Evolutionary conservation across 2,329 filamentous ascomycete species (phyloP).

Genomic region (Graphilbum fragrans): DNA sequence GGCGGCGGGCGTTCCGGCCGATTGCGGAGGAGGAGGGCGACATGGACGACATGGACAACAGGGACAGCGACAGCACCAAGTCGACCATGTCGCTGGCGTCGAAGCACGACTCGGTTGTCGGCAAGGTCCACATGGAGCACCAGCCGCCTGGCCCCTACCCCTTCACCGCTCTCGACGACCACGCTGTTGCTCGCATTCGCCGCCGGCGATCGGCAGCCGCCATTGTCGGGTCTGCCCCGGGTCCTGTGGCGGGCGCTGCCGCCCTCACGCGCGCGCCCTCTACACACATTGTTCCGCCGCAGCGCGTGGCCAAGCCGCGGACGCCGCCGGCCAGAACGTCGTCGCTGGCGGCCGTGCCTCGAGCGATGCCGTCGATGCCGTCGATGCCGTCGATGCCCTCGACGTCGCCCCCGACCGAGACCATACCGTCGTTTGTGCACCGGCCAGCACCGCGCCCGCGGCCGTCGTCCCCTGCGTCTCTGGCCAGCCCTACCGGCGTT

Average conservation of each 20-base stretch:
- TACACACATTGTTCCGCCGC: too few species aligned
- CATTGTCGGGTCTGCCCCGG: neutral
- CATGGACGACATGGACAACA: neutral
- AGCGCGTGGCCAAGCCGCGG: too few species aligned
- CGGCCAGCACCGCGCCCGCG: too few species aligned
- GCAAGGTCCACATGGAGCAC: neutral
- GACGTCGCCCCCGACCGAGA: neutral
- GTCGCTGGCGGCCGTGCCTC: too few species aligned
- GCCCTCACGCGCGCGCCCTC: neutral
- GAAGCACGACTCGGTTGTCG: neutral
- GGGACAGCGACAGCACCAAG: neutral
- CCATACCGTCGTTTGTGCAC: too few species aligned
- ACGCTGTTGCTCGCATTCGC: too few species aligned
- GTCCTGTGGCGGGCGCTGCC: too few species aligned
- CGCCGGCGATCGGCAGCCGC: neutral
- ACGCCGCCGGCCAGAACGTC: too few species aligned
- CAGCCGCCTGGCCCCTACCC: neutral
- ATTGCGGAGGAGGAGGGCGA: constrained; percentile 17
- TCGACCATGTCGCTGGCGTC: neutral
- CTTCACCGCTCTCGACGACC: too few species aligned
- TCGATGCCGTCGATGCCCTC: neutral
- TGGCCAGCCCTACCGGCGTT: neutral
- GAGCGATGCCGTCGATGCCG: neutral
- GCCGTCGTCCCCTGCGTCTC: too few species aligned
- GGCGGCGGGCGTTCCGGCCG: constrained; percentile 20